A percentile compares a stretch with the other conserved stretches of the same genome.
Conservation (phyloP, 257 asterid species). For the Rauvolfia tetraphylla region DNA sequence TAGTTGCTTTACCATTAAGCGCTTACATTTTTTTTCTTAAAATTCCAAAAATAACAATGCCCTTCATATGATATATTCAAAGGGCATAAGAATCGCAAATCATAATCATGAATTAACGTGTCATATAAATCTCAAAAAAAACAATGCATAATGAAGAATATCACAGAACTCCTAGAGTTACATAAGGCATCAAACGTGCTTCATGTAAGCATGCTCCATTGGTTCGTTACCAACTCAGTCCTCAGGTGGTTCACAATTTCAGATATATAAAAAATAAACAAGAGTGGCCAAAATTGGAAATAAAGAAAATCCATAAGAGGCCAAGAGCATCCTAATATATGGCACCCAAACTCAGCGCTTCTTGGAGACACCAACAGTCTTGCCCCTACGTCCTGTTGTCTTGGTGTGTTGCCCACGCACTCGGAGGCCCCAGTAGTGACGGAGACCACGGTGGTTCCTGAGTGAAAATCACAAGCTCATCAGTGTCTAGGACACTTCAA, state of each 20-base stretch:
- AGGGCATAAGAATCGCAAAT: no score
- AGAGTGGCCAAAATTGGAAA: neutral
- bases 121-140: no score
- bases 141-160: no score
- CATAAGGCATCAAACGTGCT: no score
- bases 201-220: neutral
- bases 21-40: no score
- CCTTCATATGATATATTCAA: no score
- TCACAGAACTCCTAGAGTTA: no score
- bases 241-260: neutral
- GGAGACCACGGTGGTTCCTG: conserved; percentile 93
- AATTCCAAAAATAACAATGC: no score
- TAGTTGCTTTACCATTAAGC: no score
- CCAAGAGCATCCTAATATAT: neutral
- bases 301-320: neutral
- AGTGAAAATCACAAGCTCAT: neutral
- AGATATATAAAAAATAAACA: neutral
- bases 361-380: conserved; percentile 97
- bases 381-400: conserved; percentile 92
- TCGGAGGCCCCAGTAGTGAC: conserved; percentile 94
- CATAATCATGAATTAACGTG: no score
- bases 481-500: neutral
- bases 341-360: conserved; percentile 45
- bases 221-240: neutral
- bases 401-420: conserved; percentile 98